Evolutionary conservation across 345 rosid species (phyloP), one percentile per base, ranked within the genome.

Genomic region (Microthlaspi erraticum): DNA sequence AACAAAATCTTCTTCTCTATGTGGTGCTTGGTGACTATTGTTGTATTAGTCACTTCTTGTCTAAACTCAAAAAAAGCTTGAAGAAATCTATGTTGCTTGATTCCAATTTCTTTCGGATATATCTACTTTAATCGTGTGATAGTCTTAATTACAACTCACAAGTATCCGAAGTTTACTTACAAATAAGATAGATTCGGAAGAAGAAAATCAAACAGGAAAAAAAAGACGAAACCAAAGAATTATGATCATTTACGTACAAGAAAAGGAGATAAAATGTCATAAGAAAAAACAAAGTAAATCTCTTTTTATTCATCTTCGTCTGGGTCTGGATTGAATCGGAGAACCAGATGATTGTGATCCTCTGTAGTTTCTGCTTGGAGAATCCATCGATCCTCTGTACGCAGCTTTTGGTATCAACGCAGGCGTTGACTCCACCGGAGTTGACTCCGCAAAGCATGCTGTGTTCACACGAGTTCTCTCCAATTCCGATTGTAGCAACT

Each of bases 391-490:
- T 42, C 83, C 90, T 79, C 83, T 84, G 65, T 86, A 82, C 0
- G 90, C 84, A 41, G 87, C 82, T 84, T 80, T 91, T 12, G 91
- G 92, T 46, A 68, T 70, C 64, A 68, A 72, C 64, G 84, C 83
- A 18, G 87, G 91, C 55, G 79, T 86, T 0, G 85, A 65, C 46
- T 91, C 95, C 74, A 86, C 59, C 11, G 93, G 81, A 10, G 82
- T 79, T 0, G 97, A 82, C 79, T 88, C 95, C 3, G 77, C 83
- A 38, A 94, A 94, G 78, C 99, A 94, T 64, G 98, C 97, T 6
- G 90, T 83, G 74, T 94, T 94, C 32, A 89, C 73, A n/a, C 93
- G 93, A 34, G 99, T 91, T 66, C 92, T 89, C 83, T 91, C 97
- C 7, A 94, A 81, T 80, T 94, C 99, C 46, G 77, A 23, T 77